These are phyloP conservation scores for Dioscorea alata DNA, from an alignment of 106 monocot species.

Conservation along the genomic window DNA sequence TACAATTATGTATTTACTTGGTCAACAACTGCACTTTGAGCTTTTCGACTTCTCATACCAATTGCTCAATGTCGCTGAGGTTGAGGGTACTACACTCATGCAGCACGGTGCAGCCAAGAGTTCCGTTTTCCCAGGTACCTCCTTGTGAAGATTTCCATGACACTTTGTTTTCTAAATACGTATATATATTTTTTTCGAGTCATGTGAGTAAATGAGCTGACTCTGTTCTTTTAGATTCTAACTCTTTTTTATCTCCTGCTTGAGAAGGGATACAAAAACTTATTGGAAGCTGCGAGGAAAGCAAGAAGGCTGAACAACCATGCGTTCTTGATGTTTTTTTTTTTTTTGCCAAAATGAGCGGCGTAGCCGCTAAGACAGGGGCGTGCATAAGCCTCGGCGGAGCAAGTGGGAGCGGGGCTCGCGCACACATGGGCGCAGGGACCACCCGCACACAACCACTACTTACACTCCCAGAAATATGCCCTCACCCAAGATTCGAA, in stretches of 20 bases:
- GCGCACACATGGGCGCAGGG: no score
- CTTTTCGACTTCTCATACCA: slow-evolving; percentile 96
- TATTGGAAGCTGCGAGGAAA: slow-evolving; percentile 90
- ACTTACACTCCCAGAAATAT: no score
- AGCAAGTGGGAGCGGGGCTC: no score
- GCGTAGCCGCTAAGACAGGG: no score
- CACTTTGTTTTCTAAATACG: no score
- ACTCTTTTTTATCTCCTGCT: background rate
- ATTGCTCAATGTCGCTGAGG: slow-evolving; percentile 94
- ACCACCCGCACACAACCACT: no score
- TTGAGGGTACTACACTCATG: slow-evolving; percentile 44
- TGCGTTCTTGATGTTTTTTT: slow-evolving; percentile 87
- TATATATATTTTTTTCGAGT: no score
- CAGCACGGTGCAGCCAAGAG: slow-evolving; percentile 28
- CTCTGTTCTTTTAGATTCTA: background rate
- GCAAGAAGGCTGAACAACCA: slow-evolving; percentile 87
- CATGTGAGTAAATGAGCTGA: no score
- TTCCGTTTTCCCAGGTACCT: slow-evolving; percentile 47
- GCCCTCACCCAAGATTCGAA: no score
- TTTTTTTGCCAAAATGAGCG: no score
- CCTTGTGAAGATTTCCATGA: no score
- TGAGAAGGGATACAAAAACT: slow-evolving; percentile 61
- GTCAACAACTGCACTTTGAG: slow-evolving; percentile 93
- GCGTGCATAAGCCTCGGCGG: no score
- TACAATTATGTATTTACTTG: slow-evolving; percentile 93